phyloP scores from a whole-genome alignment of 306 rosid genomes.

The Corylus heterophylla region DNA sequence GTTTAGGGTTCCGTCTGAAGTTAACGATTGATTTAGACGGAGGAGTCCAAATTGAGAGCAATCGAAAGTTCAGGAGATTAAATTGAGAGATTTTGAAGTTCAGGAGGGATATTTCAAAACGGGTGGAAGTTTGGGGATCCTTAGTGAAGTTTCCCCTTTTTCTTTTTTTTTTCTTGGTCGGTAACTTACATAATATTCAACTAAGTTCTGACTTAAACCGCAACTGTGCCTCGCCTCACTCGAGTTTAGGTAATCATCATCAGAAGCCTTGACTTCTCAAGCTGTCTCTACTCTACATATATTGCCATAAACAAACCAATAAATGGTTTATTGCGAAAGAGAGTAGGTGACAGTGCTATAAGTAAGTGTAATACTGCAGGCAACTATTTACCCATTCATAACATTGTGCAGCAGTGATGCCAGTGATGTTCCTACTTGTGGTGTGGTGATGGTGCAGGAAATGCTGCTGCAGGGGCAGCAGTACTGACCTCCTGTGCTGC shows the following conservation, averaged over 20 bases:
- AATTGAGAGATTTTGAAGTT: too few relatives aligned
- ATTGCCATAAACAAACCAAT: background rate
- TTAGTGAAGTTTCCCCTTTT: background rate
- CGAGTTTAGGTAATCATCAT: background rate
- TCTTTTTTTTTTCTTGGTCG: background rate
- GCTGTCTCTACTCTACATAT: background rate
- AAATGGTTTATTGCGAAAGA: background rate
- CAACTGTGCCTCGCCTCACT: background rate
- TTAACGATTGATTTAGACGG: too few relatives aligned
- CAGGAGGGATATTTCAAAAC: too few relatives aligned
- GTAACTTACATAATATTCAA: background rate
- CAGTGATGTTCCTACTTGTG: background rate
- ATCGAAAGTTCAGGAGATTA: too few relatives aligned
- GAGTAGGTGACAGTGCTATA: background rate
- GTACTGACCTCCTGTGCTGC: background rate
- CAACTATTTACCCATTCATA: background rate
- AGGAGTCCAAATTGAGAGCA: too few relatives aligned
- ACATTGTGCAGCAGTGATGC: background rate
- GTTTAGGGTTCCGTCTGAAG: too few relatives aligned
- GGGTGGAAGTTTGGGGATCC: too few relatives aligned
- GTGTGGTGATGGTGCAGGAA: background rate
- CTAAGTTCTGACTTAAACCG: background rate
- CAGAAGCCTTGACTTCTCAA: background rate
- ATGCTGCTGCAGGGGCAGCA: background rate
- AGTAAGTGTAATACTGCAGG: background rate